Evolutionary conservation across 1,284 basidiomycete species (phyloP).

Genomic region (Sanghuangporus sanghuang): DNA sequence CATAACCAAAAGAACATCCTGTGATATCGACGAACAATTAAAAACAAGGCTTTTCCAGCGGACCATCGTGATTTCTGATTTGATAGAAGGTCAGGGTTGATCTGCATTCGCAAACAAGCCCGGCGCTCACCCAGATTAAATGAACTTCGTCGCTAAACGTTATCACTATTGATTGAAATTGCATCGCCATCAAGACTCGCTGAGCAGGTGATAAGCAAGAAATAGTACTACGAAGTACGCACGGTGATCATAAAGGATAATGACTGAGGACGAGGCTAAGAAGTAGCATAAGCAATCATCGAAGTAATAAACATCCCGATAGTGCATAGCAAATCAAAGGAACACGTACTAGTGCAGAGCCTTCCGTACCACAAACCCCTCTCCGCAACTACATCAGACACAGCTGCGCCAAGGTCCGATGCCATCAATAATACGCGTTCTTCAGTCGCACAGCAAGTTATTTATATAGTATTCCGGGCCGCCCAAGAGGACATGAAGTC

Average conservation of each 20-base stretch:
- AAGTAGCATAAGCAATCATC: not conserved
- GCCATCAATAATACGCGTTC: not conserved
- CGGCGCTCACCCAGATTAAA: constrained; percentile 13
- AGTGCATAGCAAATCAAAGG: not conserved
- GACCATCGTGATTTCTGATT: constrained; percentile 13
- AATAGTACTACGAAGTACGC: not conserved
- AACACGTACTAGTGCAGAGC: constrained; percentile 10
- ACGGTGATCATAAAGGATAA: constrained; percentile 15
- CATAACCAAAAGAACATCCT: not conserved
- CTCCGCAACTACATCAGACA: not conserved
- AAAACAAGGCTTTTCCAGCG: constrained; percentile 11
- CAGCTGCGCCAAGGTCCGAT: not conserved
- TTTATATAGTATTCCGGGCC: not conserved
- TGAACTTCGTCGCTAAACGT: constrained; percentile 13
- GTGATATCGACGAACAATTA: constrained; percentile 1
- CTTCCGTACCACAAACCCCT: constrained; percentile 12
- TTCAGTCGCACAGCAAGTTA: not conserved
- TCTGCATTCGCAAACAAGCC: not conserved
- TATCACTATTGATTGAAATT: constrained; percentile 4
- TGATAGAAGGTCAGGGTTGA: not conserved
- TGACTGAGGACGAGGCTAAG: constrained; percentile 9
- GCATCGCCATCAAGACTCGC: not conserved
- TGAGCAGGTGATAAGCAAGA: not conserved
- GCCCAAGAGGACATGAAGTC: not conserved
- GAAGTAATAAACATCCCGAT: not conserved